Evolutionary conservation across 345 rosid genomes (phyloP).

Genomic region (Garcia nutans): DNA sequence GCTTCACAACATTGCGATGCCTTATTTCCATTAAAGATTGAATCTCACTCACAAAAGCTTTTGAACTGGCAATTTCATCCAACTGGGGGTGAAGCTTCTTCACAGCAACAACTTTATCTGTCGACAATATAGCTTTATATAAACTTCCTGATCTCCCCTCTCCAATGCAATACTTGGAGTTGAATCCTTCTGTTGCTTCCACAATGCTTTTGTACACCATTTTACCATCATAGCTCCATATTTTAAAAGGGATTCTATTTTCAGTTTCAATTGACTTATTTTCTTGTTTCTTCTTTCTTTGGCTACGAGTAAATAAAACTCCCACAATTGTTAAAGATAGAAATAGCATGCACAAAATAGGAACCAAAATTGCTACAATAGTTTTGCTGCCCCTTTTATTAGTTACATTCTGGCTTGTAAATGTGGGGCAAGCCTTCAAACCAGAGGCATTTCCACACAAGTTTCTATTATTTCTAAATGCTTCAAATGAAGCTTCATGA

Average conservation of each 20-base stretch:
- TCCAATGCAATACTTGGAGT: slow-evolving; percentile 33
- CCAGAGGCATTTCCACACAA: neutral
- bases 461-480: slow-evolving; percentile 1
- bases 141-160: slow-evolving; percentile 38
- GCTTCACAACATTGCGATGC: slow-evolving; percentile 4
- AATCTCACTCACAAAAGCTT: slow-evolving; percentile 1
- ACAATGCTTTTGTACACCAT: slow-evolving; percentile 27
- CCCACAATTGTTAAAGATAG: neutral
- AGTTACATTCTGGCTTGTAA: neutral
- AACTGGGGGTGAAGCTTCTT: slow-evolving; percentile 17
- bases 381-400: neutral
- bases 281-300: neutral
- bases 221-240: slow-evolving; percentile 31
- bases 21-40: neutral
- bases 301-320: neutral
- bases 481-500: neutral
- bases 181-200: slow-evolving; percentile 31
- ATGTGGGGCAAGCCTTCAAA: neutral
- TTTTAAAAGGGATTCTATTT: neutral
- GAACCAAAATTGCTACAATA: neutral
- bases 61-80: neutral
- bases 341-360: neutral
- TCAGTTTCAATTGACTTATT: neutral
- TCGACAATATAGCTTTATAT: slow-evolving; percentile 32
- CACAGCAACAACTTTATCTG: slow-evolving; percentile 21